A percentile compares a stretch with the other conserved stretches of the same genome.
phyloP scores from a whole-genome alignment of 2,329 filamentous ascomycete genomes.

The Sporothrix inflata region DNA sequence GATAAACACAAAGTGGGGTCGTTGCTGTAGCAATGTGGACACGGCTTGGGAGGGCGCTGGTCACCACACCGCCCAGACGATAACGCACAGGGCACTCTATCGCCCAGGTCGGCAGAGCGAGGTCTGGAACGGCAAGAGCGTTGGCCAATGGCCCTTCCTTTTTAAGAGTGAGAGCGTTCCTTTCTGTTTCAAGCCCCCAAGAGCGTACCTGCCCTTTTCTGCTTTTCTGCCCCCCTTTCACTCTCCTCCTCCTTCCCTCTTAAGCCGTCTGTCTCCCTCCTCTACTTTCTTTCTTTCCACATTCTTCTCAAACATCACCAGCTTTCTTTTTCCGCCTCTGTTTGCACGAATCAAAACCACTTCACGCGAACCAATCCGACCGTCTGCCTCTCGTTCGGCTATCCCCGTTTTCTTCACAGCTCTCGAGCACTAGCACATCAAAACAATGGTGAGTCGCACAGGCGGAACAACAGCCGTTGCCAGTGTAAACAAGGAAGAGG shows the following conservation, averaged over 20 bases:
- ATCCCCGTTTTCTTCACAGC: not conserved
- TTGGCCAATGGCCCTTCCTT: not conserved
- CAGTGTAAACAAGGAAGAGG: slow-evolving; percentile 24
- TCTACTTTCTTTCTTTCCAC: not conserved
- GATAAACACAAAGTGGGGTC: slow-evolving; percentile 22
- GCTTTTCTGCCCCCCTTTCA: not conserved
- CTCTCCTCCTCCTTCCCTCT: not conserved
- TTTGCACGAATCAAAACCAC: not conserved
- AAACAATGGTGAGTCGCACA: slow-evolving; percentile 28
- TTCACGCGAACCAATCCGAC: not conserved
- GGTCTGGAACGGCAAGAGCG: not conserved
- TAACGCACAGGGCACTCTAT: slow-evolving; percentile 21
- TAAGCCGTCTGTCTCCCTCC: not conserved
- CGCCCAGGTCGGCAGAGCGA: slow-evolving; percentile 11
- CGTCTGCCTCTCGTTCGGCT: not conserved
- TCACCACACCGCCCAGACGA: slow-evolving; percentile 12
- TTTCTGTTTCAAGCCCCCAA: slow-evolving; percentile 15
- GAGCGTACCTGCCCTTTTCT: not conserved
- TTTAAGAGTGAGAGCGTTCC: not conserved
- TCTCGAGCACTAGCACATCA: slow-evolving; percentile 12
- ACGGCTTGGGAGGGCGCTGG: not conserved
- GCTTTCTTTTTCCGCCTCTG: not conserved
- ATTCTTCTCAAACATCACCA: slow-evolving; percentile 10
- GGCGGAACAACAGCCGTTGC: slow-evolving; percentile 17
- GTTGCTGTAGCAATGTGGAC: slow-evolving; percentile 33